phyloP scores from a whole-genome alignment of 306 rosid species.

The Quercus rubra region DNA sequence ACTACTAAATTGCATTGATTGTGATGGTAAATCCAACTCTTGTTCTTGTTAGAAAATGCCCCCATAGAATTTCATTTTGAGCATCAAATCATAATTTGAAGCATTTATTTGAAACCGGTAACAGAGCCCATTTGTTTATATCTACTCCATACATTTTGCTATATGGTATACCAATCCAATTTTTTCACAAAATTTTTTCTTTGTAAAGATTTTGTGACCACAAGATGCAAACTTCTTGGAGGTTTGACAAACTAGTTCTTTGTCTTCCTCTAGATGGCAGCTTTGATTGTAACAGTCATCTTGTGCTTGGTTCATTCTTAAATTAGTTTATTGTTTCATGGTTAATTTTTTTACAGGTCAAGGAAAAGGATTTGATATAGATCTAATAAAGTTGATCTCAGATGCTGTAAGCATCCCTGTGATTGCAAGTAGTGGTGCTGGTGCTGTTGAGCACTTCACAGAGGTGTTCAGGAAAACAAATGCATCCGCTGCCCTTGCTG shows the following conservation, averaged over 20 bases:
- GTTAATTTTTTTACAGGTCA: conserved; percentile 59
- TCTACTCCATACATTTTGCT: background rate
- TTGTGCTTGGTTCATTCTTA: conserved; percentile 1
- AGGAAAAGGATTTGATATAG: conserved; percentile 90
- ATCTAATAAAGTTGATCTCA: conserved; percentile 64
- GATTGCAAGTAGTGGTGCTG: conserved; percentile 98
- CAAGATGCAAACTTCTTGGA: background rate
- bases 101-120: background rate
- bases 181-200: background rate
- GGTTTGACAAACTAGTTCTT: background rate
- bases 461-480: conserved; percentile 74
- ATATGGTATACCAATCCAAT: background rate
- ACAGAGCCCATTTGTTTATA: background rate
- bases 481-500: conserved; percentile 98
- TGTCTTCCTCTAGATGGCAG: background rate
- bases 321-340: conserved; percentile 5
- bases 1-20: conserved; percentile 91
- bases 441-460: conserved; percentile 68
- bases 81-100: background rate
- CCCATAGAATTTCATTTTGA: background rate
- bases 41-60: background rate
- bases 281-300: background rate
- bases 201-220: background rate
- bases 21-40: conserved; percentile 66
- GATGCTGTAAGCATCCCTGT: conserved; percentile 90